Evolutionary conservation across 768 basidiomycete genomes (phyloP).

Genomic region (Daedaleopsis sinensis): DNA sequence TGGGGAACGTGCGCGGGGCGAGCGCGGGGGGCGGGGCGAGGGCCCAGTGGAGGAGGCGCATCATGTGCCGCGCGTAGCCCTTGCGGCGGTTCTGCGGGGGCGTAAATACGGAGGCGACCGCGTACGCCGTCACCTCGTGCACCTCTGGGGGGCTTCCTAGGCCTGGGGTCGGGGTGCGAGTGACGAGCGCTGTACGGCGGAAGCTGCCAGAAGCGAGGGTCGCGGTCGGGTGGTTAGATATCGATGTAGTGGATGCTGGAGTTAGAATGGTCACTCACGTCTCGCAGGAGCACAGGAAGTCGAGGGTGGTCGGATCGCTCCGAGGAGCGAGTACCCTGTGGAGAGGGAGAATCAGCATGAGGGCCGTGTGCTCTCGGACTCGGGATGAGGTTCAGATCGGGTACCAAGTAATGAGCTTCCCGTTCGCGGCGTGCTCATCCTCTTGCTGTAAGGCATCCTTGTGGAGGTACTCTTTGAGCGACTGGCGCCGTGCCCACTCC

Average conservation of each 20-base stretch:
- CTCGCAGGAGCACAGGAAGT: conserved; percentile 64
- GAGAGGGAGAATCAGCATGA: background rate
- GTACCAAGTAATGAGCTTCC: conserved; percentile 55
- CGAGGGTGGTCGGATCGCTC: conserved; percentile 48
- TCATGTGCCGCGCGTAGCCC: conserved; percentile 66
- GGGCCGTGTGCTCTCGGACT: too few species aligned
- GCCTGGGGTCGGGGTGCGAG: conserved; percentile 15
- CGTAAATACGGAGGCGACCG: conserved; percentile 60
- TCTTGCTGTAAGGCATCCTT: conserved; percentile 43
- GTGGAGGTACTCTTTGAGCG: conserved; percentile 48
- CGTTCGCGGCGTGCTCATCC: conserved; percentile 47
- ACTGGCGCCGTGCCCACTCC: conserved; percentile 48
- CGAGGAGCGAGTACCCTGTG: conserved; percentile 61
- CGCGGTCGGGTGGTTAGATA: background rate
- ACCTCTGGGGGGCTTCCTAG: conserved; percentile 6
- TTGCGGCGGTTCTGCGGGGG: conserved; percentile 49
- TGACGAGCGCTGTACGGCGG: conserved; percentile 37
- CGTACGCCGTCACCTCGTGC: conserved; percentile 49
- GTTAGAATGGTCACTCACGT: conserved; percentile 44
- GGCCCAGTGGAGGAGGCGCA: conserved; percentile 64
- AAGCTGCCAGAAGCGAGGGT: conserved; percentile 28
- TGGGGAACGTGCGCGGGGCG: conserved; percentile 40
- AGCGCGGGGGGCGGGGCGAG: conserved; percentile 37
- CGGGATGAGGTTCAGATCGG: too few species aligned
- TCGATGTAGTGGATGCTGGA: background rate